A percentile compares a stretch with the other conserved stretches of the same genome.
phyloP scores from a whole-genome alignment of 1,139 yeast species.

The Yamadazyma epiphylla region DNA sequence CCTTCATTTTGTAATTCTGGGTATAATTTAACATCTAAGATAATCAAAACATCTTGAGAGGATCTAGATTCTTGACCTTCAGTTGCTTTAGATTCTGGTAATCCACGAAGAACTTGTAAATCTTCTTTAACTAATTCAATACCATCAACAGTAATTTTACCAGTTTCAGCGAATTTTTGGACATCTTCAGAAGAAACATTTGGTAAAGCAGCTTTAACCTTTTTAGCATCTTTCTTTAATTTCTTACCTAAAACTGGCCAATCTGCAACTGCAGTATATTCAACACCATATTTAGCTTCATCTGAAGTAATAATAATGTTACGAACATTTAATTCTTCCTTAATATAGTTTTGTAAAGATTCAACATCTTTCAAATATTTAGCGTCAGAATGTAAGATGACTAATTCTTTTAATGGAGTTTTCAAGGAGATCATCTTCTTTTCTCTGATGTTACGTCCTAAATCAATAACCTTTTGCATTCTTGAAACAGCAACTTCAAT shows the following conservation, averaged over 20 bases:
- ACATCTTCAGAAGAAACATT: slow-evolving; percentile 76
- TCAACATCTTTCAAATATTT: slow-evolving; percentile 75
- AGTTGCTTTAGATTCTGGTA: slow-evolving; percentile 60
- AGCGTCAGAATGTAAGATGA: slow-evolving; percentile 78
- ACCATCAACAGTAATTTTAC: slow-evolving; percentile 82
- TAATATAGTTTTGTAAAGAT: slow-evolving; percentile 71
- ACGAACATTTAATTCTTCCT: slow-evolving; percentile 90
- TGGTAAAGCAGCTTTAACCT: slow-evolving; percentile 93
- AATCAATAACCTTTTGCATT: slow-evolving; percentile 95
- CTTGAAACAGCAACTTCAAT: slow-evolving; percentile 84
- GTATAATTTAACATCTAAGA: slow-evolving; percentile 82
- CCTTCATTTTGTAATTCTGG: slow-evolving; percentile 92
- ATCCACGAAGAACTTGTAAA: slow-evolving; percentile 82
- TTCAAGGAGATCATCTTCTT: slow-evolving; percentile 90
- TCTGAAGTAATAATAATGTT: slow-evolving; percentile 84
- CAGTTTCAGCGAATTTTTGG: slow-evolving; percentile 66
- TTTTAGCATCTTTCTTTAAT: slow-evolving; percentile 88
- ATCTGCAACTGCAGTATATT: slow-evolving; percentile 92
- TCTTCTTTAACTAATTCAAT: slow-evolving; percentile 85
- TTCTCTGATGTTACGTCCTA: slow-evolving; percentile 96
- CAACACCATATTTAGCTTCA: slow-evolving; percentile 88
- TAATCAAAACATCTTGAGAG: slow-evolving; percentile 82
- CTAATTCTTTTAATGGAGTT: slow-evolving; percentile 87
- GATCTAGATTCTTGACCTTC: slow-evolving; percentile 83
- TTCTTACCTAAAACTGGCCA: slow-evolving; percentile 99